Conservation (phyloP, 331 rosid species). For the Ulmus americana region DNA sequence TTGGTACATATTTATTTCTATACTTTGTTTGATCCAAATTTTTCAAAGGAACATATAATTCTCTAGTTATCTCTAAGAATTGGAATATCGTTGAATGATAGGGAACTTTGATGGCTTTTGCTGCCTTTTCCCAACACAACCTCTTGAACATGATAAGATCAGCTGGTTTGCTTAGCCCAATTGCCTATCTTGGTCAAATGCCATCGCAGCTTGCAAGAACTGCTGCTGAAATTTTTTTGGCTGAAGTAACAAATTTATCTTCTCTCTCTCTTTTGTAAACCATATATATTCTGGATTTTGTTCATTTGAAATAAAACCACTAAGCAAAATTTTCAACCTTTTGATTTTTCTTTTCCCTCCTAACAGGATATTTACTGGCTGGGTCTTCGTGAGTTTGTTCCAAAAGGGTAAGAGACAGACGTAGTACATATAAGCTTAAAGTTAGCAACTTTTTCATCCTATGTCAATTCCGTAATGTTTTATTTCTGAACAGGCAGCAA, state of each 20-base stretch:
- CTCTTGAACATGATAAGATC: slow-evolving; percentile 46
- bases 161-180: slow-evolving; percentile 69
- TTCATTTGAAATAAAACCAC: not conserved
- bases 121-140: slow-evolving; percentile 63
- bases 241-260: slow-evolving; percentile 41
- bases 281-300: not conserved
- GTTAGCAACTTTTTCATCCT: not conserved
- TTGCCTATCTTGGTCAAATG: slow-evolving; percentile 61
- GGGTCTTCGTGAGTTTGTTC: slow-evolving; percentile 54
- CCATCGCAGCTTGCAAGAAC: slow-evolving; percentile 52
- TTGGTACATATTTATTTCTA: slow-evolving; percentile 38
- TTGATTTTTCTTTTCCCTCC: not conserved
- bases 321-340: not conserved
- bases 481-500: slow-evolving; percentile 38
- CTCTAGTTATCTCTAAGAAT: not conserved
- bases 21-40: no score
- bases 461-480: not conserved
- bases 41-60: no score
- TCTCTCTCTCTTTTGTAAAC: slow-evolving; percentile 3
- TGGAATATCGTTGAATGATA: slow-evolving; percentile 18
- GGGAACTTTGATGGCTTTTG: slow-evolving; percentile 81
- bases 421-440: not conserved
- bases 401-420: slow-evolving; percentile 50
- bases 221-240: slow-evolving; percentile 47
- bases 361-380: slow-evolving; percentile 48